These are phyloP conservation scores for Leccinum boreale DNA, from an alignment of 768 basidiomycete species.

Conservation along the genomic window DNA sequence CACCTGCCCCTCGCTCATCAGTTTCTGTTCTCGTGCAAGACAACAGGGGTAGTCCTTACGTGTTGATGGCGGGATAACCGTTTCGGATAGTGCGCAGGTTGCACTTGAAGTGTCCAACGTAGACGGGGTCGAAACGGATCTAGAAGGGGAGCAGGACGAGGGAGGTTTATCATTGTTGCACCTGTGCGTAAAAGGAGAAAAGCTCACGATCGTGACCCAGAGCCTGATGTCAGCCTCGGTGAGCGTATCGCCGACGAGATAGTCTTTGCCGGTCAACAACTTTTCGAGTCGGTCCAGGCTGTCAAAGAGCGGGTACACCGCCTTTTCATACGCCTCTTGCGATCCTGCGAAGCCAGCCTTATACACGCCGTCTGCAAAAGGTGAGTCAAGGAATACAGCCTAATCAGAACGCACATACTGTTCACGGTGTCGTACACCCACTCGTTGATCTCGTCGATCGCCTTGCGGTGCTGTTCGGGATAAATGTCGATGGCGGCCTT, in stretches of 20 bases:
- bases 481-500: constrained; percentile 72
- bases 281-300: constrained; percentile 81
- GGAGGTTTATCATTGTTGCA: not conserved
- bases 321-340: constrained; percentile 76
- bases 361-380: constrained; percentile 73
- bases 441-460: constrained; percentile 82
- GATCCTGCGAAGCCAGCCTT: constrained; percentile 82
- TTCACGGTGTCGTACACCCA: constrained; percentile 88
- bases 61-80: constrained; percentile 82
- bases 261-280: constrained; percentile 73
- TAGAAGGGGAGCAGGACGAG: constrained; percentile 20
- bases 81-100: constrained; percentile 82
- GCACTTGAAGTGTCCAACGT: constrained; percentile 92
- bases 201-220: constrained; percentile 84
- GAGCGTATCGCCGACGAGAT: constrained; percentile 75
- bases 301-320: constrained; percentile 70
- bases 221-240: constrained; percentile 87
- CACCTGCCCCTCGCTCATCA: constrained; percentile 42
- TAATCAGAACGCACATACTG: constrained; percentile 45
- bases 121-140: constrained; percentile 89
- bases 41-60: constrained; percentile 24
- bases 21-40: not conserved
- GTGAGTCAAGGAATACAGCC: not conserved
- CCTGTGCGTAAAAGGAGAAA: not conserved
- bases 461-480: constrained; percentile 61